phyloP scores from a whole-genome alignment of 148 eudicot genomes.

The Chenopodium album region DNA sequence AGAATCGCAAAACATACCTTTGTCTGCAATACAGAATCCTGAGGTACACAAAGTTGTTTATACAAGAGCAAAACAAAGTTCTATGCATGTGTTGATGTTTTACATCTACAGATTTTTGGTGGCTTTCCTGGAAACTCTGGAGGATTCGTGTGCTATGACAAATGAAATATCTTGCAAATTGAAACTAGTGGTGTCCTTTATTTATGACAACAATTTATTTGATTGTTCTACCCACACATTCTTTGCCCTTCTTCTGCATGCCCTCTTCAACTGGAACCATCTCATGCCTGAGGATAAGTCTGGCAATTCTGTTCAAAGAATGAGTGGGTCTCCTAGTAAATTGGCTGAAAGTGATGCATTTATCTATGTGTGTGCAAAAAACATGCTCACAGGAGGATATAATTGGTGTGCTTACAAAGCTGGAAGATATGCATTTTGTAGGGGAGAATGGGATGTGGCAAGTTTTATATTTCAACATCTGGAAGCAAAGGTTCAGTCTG shows the following conservation, averaged over 20 bases:
- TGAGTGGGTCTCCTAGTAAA: conserved; percentile 24
- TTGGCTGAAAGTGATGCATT: conserved; percentile 33
- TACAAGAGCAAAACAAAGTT: conserved; percentile 23
- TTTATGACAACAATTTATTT: conserved; percentile 44
- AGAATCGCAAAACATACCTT: conserved; percentile 27
- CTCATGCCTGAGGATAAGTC: conserved; percentile 22
- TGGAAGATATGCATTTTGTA: conserved; percentile 65
- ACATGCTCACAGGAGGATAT: conserved; percentile 49
- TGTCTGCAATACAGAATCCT: conserved; percentile 23
- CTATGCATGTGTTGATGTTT: conserved; percentile 37
- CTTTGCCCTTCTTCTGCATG: conserved; percentile 50
- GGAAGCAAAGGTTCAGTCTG: conserved; percentile 42
- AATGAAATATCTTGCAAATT: conserved; percentile 32
- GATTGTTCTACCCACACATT: conserved; percentile 44
- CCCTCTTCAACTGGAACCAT: conserved; percentile 21
- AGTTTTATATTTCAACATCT: conserved; percentile 61
- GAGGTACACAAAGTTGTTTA: conserved; percentile 36
- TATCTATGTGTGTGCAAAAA: conserved; percentile 41
- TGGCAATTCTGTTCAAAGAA: conserved; percentile 15
- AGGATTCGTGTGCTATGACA: conserved; percentile 33
- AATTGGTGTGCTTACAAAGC: conserved; percentile 74
- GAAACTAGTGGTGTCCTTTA: conserved; percentile 42
- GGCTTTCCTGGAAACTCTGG: conserved; percentile 46
- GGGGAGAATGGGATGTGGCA: conserved; percentile 72
- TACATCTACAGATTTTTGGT: conserved; percentile 39